Evolutionary conservation across 768 basidiomycete species (phyloP), one percentile per base, ranked within the genome.

Genomic region (Suillus lakei): DNA sequence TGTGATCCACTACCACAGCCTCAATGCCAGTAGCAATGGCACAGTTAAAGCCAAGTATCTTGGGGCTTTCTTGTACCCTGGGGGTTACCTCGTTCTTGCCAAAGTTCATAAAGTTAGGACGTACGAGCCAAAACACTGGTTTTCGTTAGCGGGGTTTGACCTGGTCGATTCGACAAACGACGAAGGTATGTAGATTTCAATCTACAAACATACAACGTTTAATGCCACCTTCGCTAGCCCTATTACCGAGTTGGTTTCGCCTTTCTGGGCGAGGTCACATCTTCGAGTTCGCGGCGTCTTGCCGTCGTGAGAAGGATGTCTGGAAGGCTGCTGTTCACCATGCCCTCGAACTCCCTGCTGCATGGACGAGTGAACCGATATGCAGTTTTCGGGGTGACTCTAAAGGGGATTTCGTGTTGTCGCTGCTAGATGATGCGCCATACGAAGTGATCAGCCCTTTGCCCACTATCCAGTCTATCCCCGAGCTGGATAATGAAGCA

Each of bases 81-180:
- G 91, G 13, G 95, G 92, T 13, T 98, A 95, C 74, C 77, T 98
- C 44, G 83, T 98, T 26, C 80, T 99, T 53, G 93, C 88, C 68
- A 98, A 97, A 79, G 90, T 96, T 46, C 81, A 85, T 69, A 95
- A 93, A 78, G 84, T 86, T 64, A 92, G 84, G 74, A 82, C 81
- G 39, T 99, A 98, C 72, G 94, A 96, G 71, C 89, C 95, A 21
- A 86, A 84, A 66, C 91, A 97, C 74, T 99, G 95, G 92, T 91
- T 99, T 71, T 86, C 88, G 46, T 79, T 98, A 26, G 83, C 84
- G 53, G 86, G 87, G 23, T 92, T 93, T 69, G 88, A 92, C 61
- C 69, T 96, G 44, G 78, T 84, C 16, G 92, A 93, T 64, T 82
- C 88, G 21, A 85, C 84, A 41, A 86, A 88, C 32, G 88, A 89